Base-by-base conservation (phyloP, 2,329 filamentous ascomycete genomes). In the Exutisphaerella laricina region DNA sequence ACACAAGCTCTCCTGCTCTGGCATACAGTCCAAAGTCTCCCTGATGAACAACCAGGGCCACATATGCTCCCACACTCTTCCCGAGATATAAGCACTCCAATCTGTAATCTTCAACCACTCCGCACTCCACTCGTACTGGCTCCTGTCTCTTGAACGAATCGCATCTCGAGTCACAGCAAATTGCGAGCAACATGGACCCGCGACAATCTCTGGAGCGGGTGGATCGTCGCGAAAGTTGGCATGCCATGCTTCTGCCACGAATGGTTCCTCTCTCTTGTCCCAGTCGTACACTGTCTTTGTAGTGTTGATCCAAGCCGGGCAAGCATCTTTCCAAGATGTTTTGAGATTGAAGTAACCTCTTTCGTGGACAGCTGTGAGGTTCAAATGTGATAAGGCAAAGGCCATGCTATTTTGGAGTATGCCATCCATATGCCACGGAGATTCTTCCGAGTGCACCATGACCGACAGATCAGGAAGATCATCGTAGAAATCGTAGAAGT, bases 11-110 rank as follows among this genome's bases (percentile, higher is more conserved):
- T 41, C 34, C 35, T 40, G 39, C 29, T 47, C 45, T 5, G 41
- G 18, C 7, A 14, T 18, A 29, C 53, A 55, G 22, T 55, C 53
- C 7, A 23, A 30, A 6, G 46, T 23, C 28, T 41, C 41, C 12
- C 39, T 32, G 5, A 45, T 43, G 33, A 55, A 55, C 6, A 55
- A 34, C 23, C 34, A 44, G 13, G 50, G 50, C 53, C 53, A 55
- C 46, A 55, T 45, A 20, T 51, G 50, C 25, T 55, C 53, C 48
- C 48, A 55, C 3, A 53, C 46, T 8, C 53, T 31, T 10, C 53
- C 53, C 6, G 45, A 38, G 9, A 45, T 40, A 23, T 45, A 39
- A 25, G 53, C 53, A 17, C 36, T 41, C 46, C 42, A 49, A 5
- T 41, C 26, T 0, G 50, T 42, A 3, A 39, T 18, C 4, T 45